Base-by-base conservation (phyloP, 202 grass and related monocot genomes). In the Dendrocalamus latiflorus region DNA sequence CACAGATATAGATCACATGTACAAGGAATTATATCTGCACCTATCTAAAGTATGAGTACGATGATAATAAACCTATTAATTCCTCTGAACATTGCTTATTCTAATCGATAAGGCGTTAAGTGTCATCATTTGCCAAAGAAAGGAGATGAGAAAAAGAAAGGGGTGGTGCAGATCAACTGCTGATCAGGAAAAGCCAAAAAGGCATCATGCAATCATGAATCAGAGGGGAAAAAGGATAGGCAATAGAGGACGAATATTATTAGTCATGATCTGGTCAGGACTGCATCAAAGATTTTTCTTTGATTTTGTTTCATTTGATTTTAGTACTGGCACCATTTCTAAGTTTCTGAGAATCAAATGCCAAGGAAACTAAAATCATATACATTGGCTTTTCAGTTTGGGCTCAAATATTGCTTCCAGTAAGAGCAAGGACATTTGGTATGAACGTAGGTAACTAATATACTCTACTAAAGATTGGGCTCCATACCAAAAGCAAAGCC, bases 371-470 rank as follows among this genome's bases (percentile, higher is more conserved):
- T 41, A 65, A 67, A 47, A 6, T 6, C 62, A 39, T 48, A 18
- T 25, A 53, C 8, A 4, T 50, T 70, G 42, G 9, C n/a, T 6
- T 68, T 77, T 39, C 13, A 50, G 21, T 16, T 41, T 20, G 49
- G 71, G 26, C 70, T 60, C 28, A 24, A 38, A 55, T 22, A 72
- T 81, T 89, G 77, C 82, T 85, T 89, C 64, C 16, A 57, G 65
- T 47, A 71, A 77, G 82, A 81, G 55, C 87, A 89, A 89, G 38
- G 77, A 1, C 71, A 65, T 56, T 59, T 43, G 84, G 85, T 34
- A 49, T 8, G n/a, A 5, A 28, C 7, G 50, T 39, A 3, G 37
- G 38, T 41, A 41, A 41, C 6, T 15, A 20, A 18, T 33, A 18
- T 33, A 64, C 21, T 75, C 45, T 33, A n/a, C 57, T 53, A 60